Conservation (phyloP, 345 rosid genomes). For the Camelina sativa region DNA sequence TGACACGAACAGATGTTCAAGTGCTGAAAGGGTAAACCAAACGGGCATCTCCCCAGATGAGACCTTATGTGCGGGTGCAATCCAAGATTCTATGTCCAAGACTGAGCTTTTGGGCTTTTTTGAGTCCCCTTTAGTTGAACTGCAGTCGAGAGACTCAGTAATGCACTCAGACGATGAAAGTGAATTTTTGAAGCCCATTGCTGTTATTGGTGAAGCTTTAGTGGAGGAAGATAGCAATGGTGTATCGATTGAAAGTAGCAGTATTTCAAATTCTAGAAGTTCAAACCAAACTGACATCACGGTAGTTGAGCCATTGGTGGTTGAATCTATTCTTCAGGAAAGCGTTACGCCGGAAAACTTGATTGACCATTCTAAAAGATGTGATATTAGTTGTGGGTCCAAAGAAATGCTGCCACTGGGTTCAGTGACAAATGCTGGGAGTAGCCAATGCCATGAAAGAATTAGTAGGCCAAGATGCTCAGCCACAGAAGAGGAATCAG, state of each 20-base stretch:
- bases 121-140: slow-evolving; percentile 33
- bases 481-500: slow-evolving; percentile 35
- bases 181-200: slow-evolving; percentile 38
- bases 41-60: slow-evolving; percentile 34
- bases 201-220: slow-evolving; percentile 33
- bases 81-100: slow-evolving; percentile 30
- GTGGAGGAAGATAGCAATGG: slow-evolving; percentile 25
- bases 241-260: slow-evolving; percentile 20
- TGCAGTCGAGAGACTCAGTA: slow-evolving; percentile 27
- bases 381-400: slow-evolving; percentile 37
- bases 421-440: slow-evolving; percentile 23
- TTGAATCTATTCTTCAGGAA: slow-evolving; percentile 25
- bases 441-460: slow-evolving; percentile 36
- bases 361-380: slow-evolving; percentile 33
- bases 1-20: slow-evolving; percentile 39
- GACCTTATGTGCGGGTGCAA: slow-evolving; percentile 6
- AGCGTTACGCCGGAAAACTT: slow-evolving; percentile 18
- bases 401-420: slow-evolving; percentile 36
- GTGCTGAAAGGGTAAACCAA: slow-evolving; percentile 37
- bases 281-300: slow-evolving; percentile 22
- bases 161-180: slow-evolving; percentile 27
- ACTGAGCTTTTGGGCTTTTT: slow-evolving; percentile 14
- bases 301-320: slow-evolving; percentile 34
- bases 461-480: slow-evolving; percentile 50
- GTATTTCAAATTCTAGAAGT: slow-evolving; percentile 31